phyloP scores from a whole-genome alignment of 352 stramenopile genomes.

The Phytophthora brassicae region DNA sequence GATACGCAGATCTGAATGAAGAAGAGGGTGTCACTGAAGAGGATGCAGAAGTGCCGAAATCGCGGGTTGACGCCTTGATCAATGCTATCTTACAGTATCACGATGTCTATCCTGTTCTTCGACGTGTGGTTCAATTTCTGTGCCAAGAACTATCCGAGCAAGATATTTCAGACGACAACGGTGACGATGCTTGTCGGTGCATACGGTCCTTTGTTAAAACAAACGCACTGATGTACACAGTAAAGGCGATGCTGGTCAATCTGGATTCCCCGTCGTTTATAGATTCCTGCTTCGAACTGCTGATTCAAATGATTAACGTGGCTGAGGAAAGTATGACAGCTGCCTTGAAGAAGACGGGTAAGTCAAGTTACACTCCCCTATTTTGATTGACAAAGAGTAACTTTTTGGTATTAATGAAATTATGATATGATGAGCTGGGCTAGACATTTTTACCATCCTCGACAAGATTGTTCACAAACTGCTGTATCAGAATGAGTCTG shows the following conservation, averaged over 20 bases:
- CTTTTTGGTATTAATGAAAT: no score
- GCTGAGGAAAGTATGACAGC: neutral
- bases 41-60: slow-evolving; percentile 15
- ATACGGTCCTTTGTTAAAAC: slow-evolving; percentile 14
- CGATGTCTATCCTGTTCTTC: slow-evolving; percentile 33
- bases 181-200: slow-evolving; percentile 1
- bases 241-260: slow-evolving; percentile 21
- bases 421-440: no score
- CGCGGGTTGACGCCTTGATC: slow-evolving; percentile 30
- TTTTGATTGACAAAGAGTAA: no score
- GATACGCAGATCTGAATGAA: neutral
- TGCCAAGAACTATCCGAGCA: slow-evolving; percentile 6
- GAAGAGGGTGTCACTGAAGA: neutral
- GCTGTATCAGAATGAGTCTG: slow-evolving; percentile 16
- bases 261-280: slow-evolving; percentile 21
- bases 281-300: slow-evolving; percentile 18
- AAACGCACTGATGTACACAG: slow-evolving; percentile 7
- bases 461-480: slow-evolving; percentile 30
- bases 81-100: slow-evolving; percentile 35
- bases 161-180: neutral
- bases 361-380: neutral
- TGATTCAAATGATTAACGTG: slow-evolving; percentile 6
- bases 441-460: slow-evolving; percentile 19
- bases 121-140: slow-evolving; percentile 31
- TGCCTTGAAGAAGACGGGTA: slow-evolving; percentile 20